Evolutionary conservation across 768 basidiomycete genomes (phyloP), one percentile per base, ranked within the genome.

Genomic region (Pulveroboletus sp.): DNA sequence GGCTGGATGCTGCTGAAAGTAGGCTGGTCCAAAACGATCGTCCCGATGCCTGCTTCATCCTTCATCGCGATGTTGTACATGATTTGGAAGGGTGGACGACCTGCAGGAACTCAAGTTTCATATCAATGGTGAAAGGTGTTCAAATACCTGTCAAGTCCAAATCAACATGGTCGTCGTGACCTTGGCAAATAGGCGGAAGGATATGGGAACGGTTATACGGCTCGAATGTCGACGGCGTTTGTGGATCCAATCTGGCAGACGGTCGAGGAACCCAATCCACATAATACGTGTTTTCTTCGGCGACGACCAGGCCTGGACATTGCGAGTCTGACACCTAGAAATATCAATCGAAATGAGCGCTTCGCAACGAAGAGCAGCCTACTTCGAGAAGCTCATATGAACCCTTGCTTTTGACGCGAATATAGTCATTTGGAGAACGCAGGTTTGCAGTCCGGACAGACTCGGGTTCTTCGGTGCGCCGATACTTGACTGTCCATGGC

Each of bases 21-120:
- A 2, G 86, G 84, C 55, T 89, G 86, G 49, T 84, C 87, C 26
- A 88, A 71, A 40, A 91, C 74, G 53, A 74, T 80, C 2, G 82
- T 86, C 6, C 81, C 85, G 9, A 85, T 83, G 5, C 89, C 86
- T 16, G 73, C 71, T 9, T 85, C 86, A 45, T 73, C 76, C 44
- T 83, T 77, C 63, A 80, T 78, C 1, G 86, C 89, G 46, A 92
- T 81, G 56, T 90, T 88, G 68, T 94, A 96, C 78, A 81, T 85
- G 54, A 95, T 83, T 63, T 95, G 86, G 79, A 94, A 97, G 0
- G 93, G 93, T n/a, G 91, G 84, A 19, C 84, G 82, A 43, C 93
- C 93, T 89, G 58, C 27, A 12, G 14, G 27, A 40, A 41, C 22
- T 52, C 29, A 24, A 36, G 44, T 20, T 34, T 16, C 34, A 24